Conservation (phyloP, 805 yeast species). For the Sungouiella thailandica region DNA sequence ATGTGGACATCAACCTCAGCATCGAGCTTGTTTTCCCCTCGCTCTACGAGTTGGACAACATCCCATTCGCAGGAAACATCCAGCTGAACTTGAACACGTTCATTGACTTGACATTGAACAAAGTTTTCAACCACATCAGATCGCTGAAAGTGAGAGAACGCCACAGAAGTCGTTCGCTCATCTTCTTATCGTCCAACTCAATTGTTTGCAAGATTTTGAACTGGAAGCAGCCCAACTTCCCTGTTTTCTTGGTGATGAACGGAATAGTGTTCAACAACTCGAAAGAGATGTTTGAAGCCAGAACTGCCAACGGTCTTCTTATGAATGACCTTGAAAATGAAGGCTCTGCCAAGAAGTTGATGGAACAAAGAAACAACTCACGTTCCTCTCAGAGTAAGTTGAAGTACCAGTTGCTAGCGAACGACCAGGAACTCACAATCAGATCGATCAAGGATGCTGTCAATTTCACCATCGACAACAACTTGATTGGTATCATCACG, state of each 20-base stretch:
- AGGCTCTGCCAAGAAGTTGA: background rate
- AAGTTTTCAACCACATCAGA: constrained; percentile 74
- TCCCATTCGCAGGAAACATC: constrained; percentile 38
- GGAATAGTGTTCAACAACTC: constrained; percentile 43
- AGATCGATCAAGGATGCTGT: constrained; percentile 80
- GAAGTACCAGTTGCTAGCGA: constrained; percentile 18
- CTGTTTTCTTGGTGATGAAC: constrained; percentile 81
- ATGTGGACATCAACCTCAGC: constrained; percentile 59
- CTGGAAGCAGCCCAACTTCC: constrained; percentile 98
- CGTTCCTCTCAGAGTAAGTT: constrained; percentile 5
- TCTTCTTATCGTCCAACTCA: constrained; percentile 83
- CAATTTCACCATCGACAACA: constrained; percentile 73
- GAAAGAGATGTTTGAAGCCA: constrained; percentile 29
- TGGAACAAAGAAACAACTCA: constrained; percentile 2
- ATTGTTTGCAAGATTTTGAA: constrained; percentile 88
- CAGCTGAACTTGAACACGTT: constrained; percentile 60
- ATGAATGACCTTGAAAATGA: constrained; percentile 18
- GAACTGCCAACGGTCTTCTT: constrained; percentile 38
- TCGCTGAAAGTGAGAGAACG: constrained; percentile 25
- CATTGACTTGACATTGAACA: constrained; percentile 67
- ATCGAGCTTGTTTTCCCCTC: constrained; percentile 79
- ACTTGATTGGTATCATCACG: constrained; percentile 77
- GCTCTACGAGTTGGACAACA: constrained; percentile 30
- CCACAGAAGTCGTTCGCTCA: constrained; percentile 49
- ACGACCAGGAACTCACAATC: constrained; percentile 40